These are phyloP conservation scores for Luvunga scandens DNA, from an alignment of 345 rosid genomes.

Conservation along the genomic window DNA sequence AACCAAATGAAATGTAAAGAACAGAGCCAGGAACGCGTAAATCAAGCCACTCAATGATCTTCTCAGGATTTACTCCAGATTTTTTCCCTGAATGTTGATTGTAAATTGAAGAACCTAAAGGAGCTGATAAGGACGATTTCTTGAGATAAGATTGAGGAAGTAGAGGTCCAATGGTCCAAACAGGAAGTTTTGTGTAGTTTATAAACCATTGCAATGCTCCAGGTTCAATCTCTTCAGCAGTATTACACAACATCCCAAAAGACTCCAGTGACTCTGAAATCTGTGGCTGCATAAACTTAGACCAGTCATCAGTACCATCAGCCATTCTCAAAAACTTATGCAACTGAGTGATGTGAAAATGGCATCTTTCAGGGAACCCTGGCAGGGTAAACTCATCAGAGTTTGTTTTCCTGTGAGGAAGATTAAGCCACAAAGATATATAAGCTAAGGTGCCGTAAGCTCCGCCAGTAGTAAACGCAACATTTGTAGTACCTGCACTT, in stretches of 20 bases:
- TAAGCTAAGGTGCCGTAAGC: constrained; percentile 44
- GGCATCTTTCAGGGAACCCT: constrained; percentile 44
- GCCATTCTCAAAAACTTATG: constrained; percentile 30
- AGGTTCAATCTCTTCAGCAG: constrained; percentile 42
- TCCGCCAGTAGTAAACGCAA: constrained; percentile 35
- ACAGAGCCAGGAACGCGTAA: constrained; percentile 29
- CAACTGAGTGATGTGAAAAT: constrained; percentile 39
- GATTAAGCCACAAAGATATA: constrained; percentile 46
- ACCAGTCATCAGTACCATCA: constrained; percentile 46
- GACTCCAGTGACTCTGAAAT: constrained; percentile 26
- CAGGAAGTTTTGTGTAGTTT: constrained; percentile 31
- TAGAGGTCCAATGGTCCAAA: constrained; percentile 49
- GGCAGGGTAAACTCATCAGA: constrained; percentile 35
- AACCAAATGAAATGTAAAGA: constrained; percentile 51
- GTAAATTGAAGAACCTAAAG: neutral
- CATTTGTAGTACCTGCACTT: constrained; percentile 26
- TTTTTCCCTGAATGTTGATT: constrained; percentile 21
- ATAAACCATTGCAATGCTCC: constrained; percentile 29
- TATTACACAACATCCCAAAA: constrained; percentile 39
- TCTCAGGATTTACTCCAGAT: constrained; percentile 29
- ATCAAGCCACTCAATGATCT: constrained; percentile 41
- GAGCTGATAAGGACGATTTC: neutral
- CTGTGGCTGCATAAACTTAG: constrained; percentile 37
- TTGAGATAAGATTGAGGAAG: constrained; percentile 30
- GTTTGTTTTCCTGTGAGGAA: constrained; percentile 35